These are phyloP conservation scores for Calonectria multiphialidica DNA, from an alignment of 2,329 filamentous ascomycete species.

Conservation along the genomic window DNA sequence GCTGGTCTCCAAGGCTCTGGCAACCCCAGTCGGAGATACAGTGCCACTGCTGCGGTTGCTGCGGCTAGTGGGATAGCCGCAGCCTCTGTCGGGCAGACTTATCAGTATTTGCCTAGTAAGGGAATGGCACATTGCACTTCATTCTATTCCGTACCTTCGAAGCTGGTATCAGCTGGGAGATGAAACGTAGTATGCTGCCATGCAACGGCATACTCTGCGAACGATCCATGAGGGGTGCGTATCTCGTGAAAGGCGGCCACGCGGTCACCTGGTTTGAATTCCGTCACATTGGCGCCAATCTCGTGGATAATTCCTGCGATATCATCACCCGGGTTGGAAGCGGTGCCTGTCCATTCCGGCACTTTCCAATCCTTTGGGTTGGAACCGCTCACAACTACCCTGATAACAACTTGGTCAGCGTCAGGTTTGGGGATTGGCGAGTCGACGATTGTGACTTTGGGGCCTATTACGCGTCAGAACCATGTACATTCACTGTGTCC, in stretches of 20 bases:
- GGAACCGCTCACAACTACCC: not conserved
- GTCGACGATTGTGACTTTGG: not conserved
- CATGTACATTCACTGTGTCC: too few relatives aligned
- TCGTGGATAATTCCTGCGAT: not conserved
- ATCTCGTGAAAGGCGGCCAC: not conserved
- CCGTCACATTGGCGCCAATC: not conserved
- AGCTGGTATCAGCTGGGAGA: not conserved
- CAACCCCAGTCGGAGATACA: not conserved
- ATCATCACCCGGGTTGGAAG: not conserved
- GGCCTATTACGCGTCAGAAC: not conserved
- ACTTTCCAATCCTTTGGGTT: conserved; percentile 1
- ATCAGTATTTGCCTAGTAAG: not conserved
- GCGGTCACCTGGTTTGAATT: not conserved
- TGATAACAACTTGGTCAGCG: not conserved
- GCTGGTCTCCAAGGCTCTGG: not conserved
- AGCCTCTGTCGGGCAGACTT: not conserved
- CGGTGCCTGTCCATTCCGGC: not conserved
- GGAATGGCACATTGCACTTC: too few relatives aligned
- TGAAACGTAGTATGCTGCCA: not conserved
- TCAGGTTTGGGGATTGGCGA: not conserved
- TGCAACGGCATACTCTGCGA: not conserved
- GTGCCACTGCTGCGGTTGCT: not conserved
- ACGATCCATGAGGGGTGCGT: not conserved
- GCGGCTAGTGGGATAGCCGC: not conserved
- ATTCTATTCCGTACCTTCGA: not conserved